Evolutionary conservation across 2,329 filamentous ascomycete species (phyloP).

Genomic region (Teratosphaeria zuluensis): DNA sequence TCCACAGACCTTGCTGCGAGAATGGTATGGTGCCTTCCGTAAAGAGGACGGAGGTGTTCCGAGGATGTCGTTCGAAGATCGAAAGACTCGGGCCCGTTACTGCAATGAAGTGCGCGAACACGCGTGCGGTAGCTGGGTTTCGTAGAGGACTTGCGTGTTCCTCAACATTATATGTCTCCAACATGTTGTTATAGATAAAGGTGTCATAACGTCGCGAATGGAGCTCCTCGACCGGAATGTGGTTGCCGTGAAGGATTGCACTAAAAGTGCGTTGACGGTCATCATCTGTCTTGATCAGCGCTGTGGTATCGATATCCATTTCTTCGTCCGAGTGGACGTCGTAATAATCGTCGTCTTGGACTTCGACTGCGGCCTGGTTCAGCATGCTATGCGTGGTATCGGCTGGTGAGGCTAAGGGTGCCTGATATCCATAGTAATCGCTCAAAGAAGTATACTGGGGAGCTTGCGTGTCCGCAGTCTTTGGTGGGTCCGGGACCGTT

Average conservation of each 20-base stretch:
- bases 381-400: slow-evolving; percentile 22
- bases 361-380: slow-evolving; percentile 32
- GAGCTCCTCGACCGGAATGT: slow-evolving; percentile 17
- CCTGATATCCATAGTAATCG: background rate
- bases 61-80: slow-evolving; percentile 73
- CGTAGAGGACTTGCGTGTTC: slow-evolving; percentile 55
- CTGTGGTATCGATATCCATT: slow-evolving; percentile 14
- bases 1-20: slow-evolving; percentile 53
- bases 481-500: background rate
- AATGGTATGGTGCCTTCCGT: slow-evolving; percentile 51
- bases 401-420: background rate
- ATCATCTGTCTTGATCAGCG: slow-evolving; percentile 6
- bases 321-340: slow-evolving; percentile 41
- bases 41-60: slow-evolving; percentile 60
- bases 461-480: background rate
- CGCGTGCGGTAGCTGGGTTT: slow-evolving; percentile 66
- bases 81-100: slow-evolving; percentile 80
- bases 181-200: slow-evolving; percentile 37
- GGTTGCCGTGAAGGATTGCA: slow-evolving; percentile 18
- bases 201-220: slow-evolving; percentile 34
- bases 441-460: background rate
- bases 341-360: slow-evolving; percentile 41
- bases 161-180: slow-evolving; percentile 38
- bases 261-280: slow-evolving; percentile 16
- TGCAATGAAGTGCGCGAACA: slow-evolving; percentile 88